Conservation (phyloP, 495 filamentous ascomycete species). For the Daldinia decipiens region DNA sequence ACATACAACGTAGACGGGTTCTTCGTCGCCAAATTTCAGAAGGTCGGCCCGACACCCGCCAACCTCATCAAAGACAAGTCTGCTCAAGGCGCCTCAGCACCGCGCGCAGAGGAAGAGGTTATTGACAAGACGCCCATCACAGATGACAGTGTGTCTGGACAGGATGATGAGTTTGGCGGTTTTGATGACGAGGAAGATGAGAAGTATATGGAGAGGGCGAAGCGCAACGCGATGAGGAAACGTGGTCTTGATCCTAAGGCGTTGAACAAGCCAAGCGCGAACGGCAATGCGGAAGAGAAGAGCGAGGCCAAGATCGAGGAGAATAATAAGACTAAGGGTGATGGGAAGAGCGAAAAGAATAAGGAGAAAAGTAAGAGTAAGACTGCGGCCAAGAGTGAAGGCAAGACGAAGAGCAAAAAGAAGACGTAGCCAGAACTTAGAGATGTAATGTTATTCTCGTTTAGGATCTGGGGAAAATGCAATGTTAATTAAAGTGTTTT, state of each 20-base stretch:
- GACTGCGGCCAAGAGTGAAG: conserved; percentile 22
- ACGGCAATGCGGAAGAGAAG: conserved; percentile 35
- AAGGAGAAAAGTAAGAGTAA: conserved; percentile 34
- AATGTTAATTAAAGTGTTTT: background rate
- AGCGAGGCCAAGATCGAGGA: conserved; percentile 24
- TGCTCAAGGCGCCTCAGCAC: conserved; percentile 33
- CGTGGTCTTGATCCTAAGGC: conserved; percentile 64
- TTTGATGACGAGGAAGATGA: conserved; percentile 89
- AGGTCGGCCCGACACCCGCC: conserved; percentile 77
- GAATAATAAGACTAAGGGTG: conserved; percentile 33
- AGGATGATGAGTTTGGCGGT: conserved; percentile 75
- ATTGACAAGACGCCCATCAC: conserved; percentile 63
- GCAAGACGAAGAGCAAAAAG: conserved; percentile 47
- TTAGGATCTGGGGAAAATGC: conserved; percentile 8
- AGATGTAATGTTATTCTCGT: conserved; percentile 20
- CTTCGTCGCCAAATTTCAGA: conserved; percentile 97
- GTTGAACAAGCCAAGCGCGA: conserved; percentile 50
- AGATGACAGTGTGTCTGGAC: conserved; percentile 51
- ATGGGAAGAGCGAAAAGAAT: conserved; percentile 26
- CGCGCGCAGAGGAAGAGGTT: conserved; percentile 49
- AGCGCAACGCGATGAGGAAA: conserved; percentile 65
- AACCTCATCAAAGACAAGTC: conserved; percentile 61
- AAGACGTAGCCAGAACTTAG: conserved; percentile 34
- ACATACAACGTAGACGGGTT: conserved; percentile 97
- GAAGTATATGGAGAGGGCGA: conserved; percentile 80